phyloP scores from a whole-genome alignment of 2,329 filamentous ascomycete genomes.

The Cercospora janseana region DNA sequence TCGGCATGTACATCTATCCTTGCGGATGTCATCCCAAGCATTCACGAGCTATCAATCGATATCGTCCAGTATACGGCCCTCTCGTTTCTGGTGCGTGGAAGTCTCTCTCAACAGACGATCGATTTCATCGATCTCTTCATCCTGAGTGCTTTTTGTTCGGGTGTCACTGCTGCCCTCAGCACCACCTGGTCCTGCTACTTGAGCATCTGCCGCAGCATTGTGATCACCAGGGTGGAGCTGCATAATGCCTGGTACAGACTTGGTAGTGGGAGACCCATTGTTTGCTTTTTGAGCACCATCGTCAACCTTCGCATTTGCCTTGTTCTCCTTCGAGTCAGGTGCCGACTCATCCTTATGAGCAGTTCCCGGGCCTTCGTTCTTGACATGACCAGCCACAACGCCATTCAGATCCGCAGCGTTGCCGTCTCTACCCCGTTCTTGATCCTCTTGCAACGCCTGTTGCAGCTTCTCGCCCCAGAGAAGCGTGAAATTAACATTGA shows the following conservation, averaged over 20 bases:
- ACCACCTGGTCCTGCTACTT: neutral
- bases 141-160: neutral
- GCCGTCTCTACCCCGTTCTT: slow-evolving; percentile 6
- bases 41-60: neutral
- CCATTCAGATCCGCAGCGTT: neutral
- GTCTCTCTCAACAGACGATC: slow-evolving; percentile 23
- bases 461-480: slow-evolving; percentile 46
- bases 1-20: too few relatives aligned
- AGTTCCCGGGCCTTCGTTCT: neutral
- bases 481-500: slow-evolving; percentile 49
- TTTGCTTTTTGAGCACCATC: neutral
- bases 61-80: slow-evolving; percentile 1
- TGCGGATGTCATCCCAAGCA: neutral
- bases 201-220: slow-evolving; percentile 15
- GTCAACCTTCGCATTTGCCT: neutral
- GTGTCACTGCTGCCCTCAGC: too few relatives aligned
- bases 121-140: slow-evolving; percentile 21
- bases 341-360: neutral
- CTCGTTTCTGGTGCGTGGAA: slow-evolving; percentile 21
- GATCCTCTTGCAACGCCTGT: slow-evolving; percentile 35
- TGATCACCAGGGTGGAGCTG: slow-evolving; percentile 27
- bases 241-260: slow-evolving; percentile 11
- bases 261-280: neutral
- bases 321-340: neutral
- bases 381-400: neutral